Evolutionary conservation across 2,329 filamentous ascomycete genomes (phyloP).

Genomic region (Pochonia chlamydosporia): DNA sequence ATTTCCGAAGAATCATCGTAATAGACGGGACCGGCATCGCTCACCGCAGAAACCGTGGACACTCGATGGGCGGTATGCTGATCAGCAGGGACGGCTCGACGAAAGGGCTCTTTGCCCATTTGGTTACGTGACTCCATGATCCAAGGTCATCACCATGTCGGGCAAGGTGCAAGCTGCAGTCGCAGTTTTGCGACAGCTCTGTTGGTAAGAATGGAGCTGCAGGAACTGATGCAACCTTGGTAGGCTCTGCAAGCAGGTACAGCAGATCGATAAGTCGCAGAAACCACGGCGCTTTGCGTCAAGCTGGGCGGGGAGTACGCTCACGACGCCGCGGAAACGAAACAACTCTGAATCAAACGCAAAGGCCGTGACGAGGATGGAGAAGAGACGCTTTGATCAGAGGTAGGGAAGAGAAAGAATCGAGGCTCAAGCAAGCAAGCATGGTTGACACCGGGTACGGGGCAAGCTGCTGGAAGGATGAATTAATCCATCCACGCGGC

Average conservation of each 20-base stretch:
- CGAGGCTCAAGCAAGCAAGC: too few relatives aligned
- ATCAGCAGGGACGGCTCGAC: conserved; percentile 1
- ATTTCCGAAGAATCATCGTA: conserved; percentile 18
- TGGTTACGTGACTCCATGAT: conserved; percentile 26
- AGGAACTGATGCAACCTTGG: neutral
- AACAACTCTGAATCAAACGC: too few relatives aligned
- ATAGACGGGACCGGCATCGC: conserved; percentile 19
- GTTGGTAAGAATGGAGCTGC: neutral
- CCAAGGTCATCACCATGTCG: conserved; percentile 16
- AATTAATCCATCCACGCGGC: too few relatives aligned
- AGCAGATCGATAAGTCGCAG: neutral
- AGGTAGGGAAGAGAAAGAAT: too few relatives aligned
- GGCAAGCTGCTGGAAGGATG: too few relatives aligned
- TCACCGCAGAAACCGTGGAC: conserved; percentile 28
- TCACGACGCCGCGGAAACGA: too few relatives aligned
- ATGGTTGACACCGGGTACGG: too few relatives aligned
- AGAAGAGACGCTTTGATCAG: too few relatives aligned
- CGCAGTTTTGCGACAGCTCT: too few relatives aligned
- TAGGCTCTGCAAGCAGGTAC: neutral
- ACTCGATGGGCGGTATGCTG: neutral
- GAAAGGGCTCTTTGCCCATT: conserved; percentile 22
- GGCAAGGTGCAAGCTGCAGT: neutral
- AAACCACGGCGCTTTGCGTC: too few relatives aligned
- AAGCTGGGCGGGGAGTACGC: too few relatives aligned
- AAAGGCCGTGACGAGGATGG: too few relatives aligned